Conservation (phyloP, 1,139 yeast species). For the Pneumocystis wakefieldiae region DNA sequence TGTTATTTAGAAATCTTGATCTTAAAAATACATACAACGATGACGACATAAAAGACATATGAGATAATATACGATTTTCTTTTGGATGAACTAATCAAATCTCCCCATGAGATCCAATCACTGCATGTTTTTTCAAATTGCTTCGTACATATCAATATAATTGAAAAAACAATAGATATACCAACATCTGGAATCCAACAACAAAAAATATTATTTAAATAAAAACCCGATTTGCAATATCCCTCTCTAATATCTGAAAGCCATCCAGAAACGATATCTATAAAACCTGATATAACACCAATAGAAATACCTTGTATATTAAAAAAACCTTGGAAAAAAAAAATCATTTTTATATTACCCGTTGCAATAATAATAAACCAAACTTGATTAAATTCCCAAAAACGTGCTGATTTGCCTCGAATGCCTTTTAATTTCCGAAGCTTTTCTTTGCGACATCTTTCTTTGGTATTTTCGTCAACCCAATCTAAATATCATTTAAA, state of each 20-base stretch:
- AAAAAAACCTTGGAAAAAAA: neutral
- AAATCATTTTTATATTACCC: neutral
- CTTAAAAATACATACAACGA: neutral
- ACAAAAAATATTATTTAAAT: conserved; percentile 62
- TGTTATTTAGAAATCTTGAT: neutral
- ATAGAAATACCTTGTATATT: conserved; percentile 40
- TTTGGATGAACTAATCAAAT: neutral
- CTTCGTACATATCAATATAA: neutral
- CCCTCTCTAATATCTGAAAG: conserved; percentile 66
- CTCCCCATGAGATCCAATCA: neutral
- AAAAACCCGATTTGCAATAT: conserved; percentile 52
- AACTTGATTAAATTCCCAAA: neutral
- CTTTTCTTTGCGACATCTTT: neutral
- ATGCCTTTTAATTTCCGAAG: neutral
- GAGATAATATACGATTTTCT: neutral
- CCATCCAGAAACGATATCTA: conserved; percentile 75
- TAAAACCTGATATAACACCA: conserved; percentile 67
- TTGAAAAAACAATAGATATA: neutral
- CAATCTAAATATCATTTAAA: neutral
- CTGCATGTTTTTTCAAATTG: neutral
- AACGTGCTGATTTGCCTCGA: neutral
- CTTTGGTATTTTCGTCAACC: neutral
- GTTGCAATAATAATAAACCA: neutral
- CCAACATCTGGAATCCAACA: conserved; percentile 33
- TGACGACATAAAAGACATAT: neutral